phyloP scores from a whole-genome alignment of 2,329 filamentous ascomycete species.

The Fusarium anthophilum region DNA sequence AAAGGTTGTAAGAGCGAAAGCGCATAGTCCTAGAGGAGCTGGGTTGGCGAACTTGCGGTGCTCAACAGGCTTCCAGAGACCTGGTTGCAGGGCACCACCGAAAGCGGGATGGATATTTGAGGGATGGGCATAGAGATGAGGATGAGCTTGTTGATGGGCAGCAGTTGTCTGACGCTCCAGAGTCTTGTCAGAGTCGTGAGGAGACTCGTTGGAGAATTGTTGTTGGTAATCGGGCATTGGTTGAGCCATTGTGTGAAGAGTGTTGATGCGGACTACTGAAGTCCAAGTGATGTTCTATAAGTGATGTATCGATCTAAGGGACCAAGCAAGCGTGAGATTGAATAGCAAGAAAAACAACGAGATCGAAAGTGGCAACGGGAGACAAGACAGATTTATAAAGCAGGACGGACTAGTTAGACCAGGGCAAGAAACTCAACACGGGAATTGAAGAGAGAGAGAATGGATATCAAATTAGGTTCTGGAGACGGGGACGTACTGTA shows the following conservation, averaged over 20 bases:
- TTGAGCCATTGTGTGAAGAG: constrained; percentile 34
- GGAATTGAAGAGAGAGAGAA: constrained; percentile 16
- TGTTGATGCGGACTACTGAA: background rate
- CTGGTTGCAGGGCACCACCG: constrained; percentile 78
- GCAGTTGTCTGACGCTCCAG: constrained; percentile 32
- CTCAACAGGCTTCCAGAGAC: constrained; percentile 69
- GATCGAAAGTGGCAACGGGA: constrained; percentile 12
- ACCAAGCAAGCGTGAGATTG: background rate
- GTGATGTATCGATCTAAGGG: background rate
- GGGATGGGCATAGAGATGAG: constrained; percentile 41
- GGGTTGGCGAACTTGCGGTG: constrained; percentile 82
- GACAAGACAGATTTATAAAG: constrained; percentile 40
- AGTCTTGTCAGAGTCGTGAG: constrained; percentile 41
- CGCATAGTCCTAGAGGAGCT: constrained; percentile 77
- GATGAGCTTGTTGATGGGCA: constrained; percentile 31
- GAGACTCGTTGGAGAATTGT: constrained; percentile 24
- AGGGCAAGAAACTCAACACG: constrained; percentile 7
- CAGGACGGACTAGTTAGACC: background rate
- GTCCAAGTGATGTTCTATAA: background rate
- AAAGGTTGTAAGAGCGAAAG: constrained; percentile 86
- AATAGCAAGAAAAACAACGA: background rate
- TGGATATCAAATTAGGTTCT: constrained; percentile 25
- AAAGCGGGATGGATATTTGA: constrained; percentile 59
- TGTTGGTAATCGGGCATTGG: constrained; percentile 9
- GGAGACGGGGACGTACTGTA: background rate